Evolutionary conservation across 139 green algal genomes (phyloP).

Genomic region (Auxenochlorella pyrenoidosa): DNA sequence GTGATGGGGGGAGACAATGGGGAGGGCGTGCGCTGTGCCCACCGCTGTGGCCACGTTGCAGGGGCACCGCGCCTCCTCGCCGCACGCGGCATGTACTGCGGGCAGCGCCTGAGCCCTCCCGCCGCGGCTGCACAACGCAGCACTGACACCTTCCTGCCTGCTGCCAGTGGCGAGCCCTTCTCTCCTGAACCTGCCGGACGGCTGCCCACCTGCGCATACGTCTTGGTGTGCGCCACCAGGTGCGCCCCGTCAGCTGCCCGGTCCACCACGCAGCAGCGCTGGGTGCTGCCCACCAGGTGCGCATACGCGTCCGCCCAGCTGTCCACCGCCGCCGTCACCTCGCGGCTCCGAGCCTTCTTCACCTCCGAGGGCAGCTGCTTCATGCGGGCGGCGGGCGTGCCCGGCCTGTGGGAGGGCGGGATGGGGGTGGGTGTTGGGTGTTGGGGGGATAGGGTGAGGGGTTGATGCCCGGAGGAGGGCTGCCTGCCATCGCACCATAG

Average conservation of each 20-base stretch:
- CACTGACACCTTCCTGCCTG: too few relatives aligned
- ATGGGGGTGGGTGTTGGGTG: not conserved
- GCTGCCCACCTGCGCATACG: conserved; percentile 82
- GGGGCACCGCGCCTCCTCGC: too few relatives aligned
- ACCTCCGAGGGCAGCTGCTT: conserved; percentile 57
- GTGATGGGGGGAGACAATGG: too few relatives aligned
- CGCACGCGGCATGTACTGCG: not conserved
- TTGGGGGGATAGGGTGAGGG: too few relatives aligned
- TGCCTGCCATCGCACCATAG: too few relatives aligned
- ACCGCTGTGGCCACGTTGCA: too few relatives aligned
- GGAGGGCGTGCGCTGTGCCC: too few relatives aligned
- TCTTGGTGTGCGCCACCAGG: conserved; percentile 85
- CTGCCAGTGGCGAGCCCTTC: not conserved
- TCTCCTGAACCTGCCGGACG: too few relatives aligned
- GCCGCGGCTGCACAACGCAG: too few relatives aligned
- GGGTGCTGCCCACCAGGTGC: conserved; percentile 66
- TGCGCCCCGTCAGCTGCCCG: conserved; percentile 74
- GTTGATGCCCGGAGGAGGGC: too few relatives aligned
- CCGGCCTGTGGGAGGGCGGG: conserved; percentile 54
- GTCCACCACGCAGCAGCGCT: conserved; percentile 88
- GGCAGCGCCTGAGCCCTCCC: too few relatives aligned
- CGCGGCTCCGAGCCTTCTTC: conserved; percentile 68
- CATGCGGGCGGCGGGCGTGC: conserved; percentile 94
- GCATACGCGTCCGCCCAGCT: conserved; percentile 64
- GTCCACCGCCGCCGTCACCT: conserved; percentile 77